Conservation (phyloP, 1,139 yeast species). For the Casaregolazyma suthepensis region DNA sequence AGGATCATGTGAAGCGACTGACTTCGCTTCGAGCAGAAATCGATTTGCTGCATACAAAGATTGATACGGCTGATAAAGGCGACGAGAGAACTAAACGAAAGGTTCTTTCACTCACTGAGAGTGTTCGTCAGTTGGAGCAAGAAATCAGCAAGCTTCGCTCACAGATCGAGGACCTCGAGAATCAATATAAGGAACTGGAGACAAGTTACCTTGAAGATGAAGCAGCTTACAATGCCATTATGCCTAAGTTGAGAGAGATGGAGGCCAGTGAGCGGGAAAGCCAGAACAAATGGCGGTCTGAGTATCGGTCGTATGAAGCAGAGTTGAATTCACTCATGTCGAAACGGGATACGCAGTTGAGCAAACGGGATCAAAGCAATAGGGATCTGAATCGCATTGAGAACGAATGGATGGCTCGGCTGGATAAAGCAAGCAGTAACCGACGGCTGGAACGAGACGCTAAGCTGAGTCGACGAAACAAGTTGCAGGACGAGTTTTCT, state of each 20-base stretch:
- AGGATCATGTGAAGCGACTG: constrained; percentile 33
- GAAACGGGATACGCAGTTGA: constrained; percentile 24
- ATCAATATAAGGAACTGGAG: constrained; percentile 15
- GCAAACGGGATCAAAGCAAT: constrained; percentile 19
- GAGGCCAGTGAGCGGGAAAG: constrained; percentile 17
- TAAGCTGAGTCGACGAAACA: constrained; percentile 21
- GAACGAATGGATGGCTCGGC: constrained; percentile 16
- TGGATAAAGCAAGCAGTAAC: constrained; percentile 14
- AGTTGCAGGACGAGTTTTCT: constrained; percentile 31
- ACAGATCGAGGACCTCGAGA: constrained; percentile 17
- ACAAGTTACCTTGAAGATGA: constrained; percentile 17
- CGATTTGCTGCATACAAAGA: constrained; percentile 28
- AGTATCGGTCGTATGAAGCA: constrained; percentile 19
- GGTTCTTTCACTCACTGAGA: constrained; percentile 29
- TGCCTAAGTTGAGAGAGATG: constrained; percentile 17
- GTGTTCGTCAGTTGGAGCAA: constrained; percentile 31
- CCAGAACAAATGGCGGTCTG: constrained; percentile 19
- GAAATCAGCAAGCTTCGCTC: constrained; percentile 24
- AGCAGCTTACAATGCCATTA: constrained; percentile 17
- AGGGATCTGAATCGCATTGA: constrained; percentile 20
- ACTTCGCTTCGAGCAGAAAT: constrained; percentile 31
- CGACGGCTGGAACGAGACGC: constrained; percentile 17
- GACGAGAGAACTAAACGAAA: constrained; percentile 32
- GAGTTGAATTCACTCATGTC: constrained; percentile 18
- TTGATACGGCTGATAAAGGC: constrained; percentile 31